Evolutionary conservation across 2,329 filamentous ascomycete genomes (phyloP), one percentile per base, ranked within the genome.

Genomic region (Microsporum audouinii): DNA sequence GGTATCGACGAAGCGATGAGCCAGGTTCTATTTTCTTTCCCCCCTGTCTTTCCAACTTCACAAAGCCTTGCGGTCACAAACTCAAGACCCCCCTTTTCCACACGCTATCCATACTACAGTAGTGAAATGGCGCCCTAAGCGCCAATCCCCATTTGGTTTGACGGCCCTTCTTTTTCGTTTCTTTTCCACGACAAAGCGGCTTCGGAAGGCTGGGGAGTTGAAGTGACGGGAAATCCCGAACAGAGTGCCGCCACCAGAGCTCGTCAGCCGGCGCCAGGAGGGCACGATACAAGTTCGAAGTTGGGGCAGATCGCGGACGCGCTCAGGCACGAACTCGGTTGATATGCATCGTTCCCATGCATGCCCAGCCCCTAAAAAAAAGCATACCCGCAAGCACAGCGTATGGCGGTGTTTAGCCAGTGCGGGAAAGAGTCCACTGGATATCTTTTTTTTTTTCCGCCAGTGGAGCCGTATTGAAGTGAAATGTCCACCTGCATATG

Each of bases 251-350:
- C 33, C 51, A n/a, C 31, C 31, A n/a, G n/a, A 2, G 33, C 10
- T 36, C 31, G 33, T 7, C 31, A 34, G 33, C 31, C 31, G n/a
- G 33, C 29, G 51, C 51, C 27, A 51, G 45, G n/a, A 14, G 36
- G 27, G 12, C 29, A 55, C 8, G 31, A 29, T 53, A 7, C 33
- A 12, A 55, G 51, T 36, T 55, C 33, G 14, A 34, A 43, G 17
- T 14, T 36, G 14, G 23, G 27, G 31, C 34, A 55, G 51, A 55
- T 55, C 51, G 31, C 31, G 51, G 17, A 55, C 31, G 51, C 51
- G 51, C 51, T 55, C 51, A 55, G 51, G 51, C 51, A 36, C 33
- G 51, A 36, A 55, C 33, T 55, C 29, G 51, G 51, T 55, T 55
- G 51, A 55, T 55, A 55, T 55, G 29, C 51, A 36, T 34, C 14